Base-by-base conservation (phyloP, 306 rosid species). In the Pueraria montana region DNA sequence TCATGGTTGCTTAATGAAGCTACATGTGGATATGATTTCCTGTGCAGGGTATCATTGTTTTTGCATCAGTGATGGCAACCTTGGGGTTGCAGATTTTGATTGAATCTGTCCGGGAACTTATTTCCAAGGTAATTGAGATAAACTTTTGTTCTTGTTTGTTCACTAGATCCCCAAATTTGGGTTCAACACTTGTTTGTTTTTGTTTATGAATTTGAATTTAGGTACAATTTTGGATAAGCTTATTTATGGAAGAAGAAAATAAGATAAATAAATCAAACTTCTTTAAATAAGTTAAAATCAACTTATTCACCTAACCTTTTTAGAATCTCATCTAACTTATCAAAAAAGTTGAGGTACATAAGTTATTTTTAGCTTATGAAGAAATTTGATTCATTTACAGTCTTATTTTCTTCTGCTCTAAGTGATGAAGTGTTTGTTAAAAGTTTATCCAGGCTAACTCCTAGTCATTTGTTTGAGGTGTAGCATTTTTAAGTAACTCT, bases 1-100 rank as follows among this genome's bases (percentile, higher is more conserved):
- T 24, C 55, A 26, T 43, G 17, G 77, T 85, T 72, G 18, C 7
- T 6, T 74, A 32, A 52, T 20, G 45, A 12, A 48, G 3, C 55
- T 62, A 55, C 72, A 5, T 56, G 59, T 56, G 58, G 24, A 84
- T 43, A 55, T 8, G 17, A 75, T 74, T 86, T 79, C 61, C 26
- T 72, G 73, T 87, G 79, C 95, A 94, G 97, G 94, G 97, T 62
- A 94, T 93, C 87, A 89, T 91, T 78, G 97, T 93, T 76, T 93
- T 93, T 86, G 96, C 97, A 81, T 93, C 97, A 17, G 90, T 91
- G 36, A 93, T 93, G 97, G 97, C 97, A 74, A 90, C 94, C 42
- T 80, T 93, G 79, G 97, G 96, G 72, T 72, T 93, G 74, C 92
- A 93, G 84, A 93, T 93, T 73, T 87, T 93, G 87, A 82, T 93